phyloP scores from a whole-genome alignment of 305 asterid species.

The Fraxinus paxiana region DNA sequence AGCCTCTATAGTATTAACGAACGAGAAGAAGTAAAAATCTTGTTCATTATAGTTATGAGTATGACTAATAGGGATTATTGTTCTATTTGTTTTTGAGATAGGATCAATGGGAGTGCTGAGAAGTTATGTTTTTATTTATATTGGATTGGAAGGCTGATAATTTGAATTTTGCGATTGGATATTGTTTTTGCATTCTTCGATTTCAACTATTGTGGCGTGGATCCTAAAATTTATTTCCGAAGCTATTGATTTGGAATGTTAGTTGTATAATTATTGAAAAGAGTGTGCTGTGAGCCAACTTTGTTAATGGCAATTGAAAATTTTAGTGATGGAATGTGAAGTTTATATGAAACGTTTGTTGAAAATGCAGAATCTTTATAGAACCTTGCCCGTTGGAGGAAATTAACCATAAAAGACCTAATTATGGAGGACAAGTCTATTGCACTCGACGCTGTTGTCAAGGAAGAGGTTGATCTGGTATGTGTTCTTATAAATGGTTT shows the following conservation, averaged over 20 bases:
- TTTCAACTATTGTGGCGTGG: neutral
- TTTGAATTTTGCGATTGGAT: neutral
- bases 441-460: slow-evolving; percentile 40
- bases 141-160: neutral
- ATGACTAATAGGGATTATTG: neutral
- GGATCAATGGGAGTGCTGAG: neutral
- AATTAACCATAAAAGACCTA: slow-evolving; percentile 2
- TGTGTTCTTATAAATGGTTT: neutral
- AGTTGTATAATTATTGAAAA: neutral
- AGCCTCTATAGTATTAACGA: neutral
- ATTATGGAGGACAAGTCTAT: slow-evolving; percentile 39
- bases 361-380: slow-evolving; percentile 21
- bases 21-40: neutral
- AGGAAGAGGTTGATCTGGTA: slow-evolving; percentile 51
- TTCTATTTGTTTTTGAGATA: neutral
- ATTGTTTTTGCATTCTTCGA: neutral
- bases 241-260: neutral
- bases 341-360: neutral
- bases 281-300: neutral
- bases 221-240: neutral
- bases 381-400: slow-evolving; percentile 15
- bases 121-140: neutral
- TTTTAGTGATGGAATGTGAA: neutral
- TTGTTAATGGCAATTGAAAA: neutral
- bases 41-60: neutral